phyloP scores from a whole-genome alignment of 805 yeast genomes.

The Candida sonorensis region DNA sequence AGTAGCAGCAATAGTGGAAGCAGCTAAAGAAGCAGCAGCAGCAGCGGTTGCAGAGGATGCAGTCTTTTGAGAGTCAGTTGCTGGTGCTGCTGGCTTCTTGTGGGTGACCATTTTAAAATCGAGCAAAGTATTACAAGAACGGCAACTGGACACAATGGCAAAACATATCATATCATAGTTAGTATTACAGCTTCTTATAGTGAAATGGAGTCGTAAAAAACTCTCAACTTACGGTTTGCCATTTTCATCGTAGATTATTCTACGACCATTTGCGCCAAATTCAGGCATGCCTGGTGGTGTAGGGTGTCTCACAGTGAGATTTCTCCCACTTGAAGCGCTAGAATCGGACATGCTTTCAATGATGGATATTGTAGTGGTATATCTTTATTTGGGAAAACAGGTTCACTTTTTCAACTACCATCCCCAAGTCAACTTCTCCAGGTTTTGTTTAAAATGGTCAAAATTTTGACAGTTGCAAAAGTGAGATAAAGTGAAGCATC shows the following conservation, averaged over 20 bases:
- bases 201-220: background rate
- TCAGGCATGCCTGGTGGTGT: constrained; percentile 29
- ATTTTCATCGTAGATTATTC: constrained; percentile 72
- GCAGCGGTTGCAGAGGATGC: constrained; percentile 10
- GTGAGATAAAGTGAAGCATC: no score
- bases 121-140: constrained; percentile 74
- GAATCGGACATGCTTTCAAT: no score
- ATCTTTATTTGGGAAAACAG: no score
- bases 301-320: no score
- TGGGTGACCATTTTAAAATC: constrained; percentile 66
- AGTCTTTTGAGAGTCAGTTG: constrained; percentile 5
- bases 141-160: constrained; percentile 39
- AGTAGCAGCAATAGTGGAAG: constrained; percentile 7
- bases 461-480: no score
- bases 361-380: no score
- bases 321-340: no score
- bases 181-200: constrained; percentile 1
- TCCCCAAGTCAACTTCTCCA: no score
- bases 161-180: background rate
- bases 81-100: constrained; percentile 14
- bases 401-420: no score
- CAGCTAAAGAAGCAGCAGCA: constrained; percentile 13
- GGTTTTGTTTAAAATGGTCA: no score
- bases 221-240: constrained; percentile 83
- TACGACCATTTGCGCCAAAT: constrained; percentile 55